These are phyloP conservation scores for Coelastrella sp. DNA, from an alignment of 139 green algal genomes.

Conservation along the genomic window DNA sequence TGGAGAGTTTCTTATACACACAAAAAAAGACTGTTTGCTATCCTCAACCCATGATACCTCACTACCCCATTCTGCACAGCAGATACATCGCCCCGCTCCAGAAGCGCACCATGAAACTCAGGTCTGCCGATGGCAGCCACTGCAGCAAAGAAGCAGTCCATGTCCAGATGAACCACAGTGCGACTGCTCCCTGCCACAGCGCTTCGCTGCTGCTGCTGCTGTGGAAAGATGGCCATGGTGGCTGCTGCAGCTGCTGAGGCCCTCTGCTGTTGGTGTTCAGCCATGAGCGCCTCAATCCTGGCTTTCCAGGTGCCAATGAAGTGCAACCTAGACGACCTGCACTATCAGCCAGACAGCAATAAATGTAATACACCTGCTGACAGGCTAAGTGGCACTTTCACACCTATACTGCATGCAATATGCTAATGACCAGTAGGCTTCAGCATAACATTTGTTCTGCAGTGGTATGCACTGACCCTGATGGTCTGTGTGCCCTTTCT, in stretches of 20 bases:
- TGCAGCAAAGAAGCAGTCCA: conserved; percentile 99
- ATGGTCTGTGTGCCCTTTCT: too few species aligned
- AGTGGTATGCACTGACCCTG: too few species aligned
- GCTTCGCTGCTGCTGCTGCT: conserved; percentile 18
- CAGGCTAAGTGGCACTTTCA: neutral
- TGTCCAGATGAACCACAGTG: conserved; percentile 94
- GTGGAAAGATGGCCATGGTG: neutral
- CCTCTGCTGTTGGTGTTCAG: conserved; percentile 28
- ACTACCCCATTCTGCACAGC: neutral
- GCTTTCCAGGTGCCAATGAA: conserved; percentile 91
- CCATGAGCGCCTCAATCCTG: conserved; percentile 80
- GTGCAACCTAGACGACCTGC: conserved; percentile 72
- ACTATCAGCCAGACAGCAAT: neutral
- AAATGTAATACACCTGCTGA: neutral
- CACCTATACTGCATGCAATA: too few species aligned
- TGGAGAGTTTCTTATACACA: neutral
- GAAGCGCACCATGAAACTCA: conserved; percentile 56
- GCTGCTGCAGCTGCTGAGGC: conserved; percentile 7
- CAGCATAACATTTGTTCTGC: too few species aligned
- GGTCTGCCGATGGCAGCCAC: conserved; percentile 71
- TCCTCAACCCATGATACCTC: neutral
- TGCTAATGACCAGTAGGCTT: too few species aligned
- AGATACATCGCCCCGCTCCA: neutral
- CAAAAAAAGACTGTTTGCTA: too few species aligned
- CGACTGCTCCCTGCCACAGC: conserved; percentile 11